Percentiles rank a stretch among this genome's conserved stretches.
These are phyloP conservation scores for Kwoniella bestiolae DNA, from an alignment of 768 basidiomycete genomes.

Conservation along the genomic window DNA sequence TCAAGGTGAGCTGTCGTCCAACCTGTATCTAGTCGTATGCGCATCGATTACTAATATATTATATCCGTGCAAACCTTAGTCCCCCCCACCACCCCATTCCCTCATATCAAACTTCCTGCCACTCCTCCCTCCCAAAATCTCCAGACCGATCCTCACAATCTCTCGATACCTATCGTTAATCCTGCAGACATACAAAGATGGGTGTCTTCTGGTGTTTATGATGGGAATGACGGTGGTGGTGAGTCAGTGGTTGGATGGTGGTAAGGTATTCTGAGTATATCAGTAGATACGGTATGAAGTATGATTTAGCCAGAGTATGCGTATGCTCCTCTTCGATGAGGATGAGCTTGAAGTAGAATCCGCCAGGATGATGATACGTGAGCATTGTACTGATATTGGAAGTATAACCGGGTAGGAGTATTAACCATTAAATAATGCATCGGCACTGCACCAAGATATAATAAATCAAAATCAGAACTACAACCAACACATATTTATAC, in stretches of 20 bases:
- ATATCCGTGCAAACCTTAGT: conserved; percentile 28
- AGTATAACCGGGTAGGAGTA: no score
- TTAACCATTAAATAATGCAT: no score
- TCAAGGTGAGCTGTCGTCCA: conserved; percentile 43
- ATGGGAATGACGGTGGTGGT: conserved; percentile 44
- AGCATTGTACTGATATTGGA: no score
- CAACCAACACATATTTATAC: no score
- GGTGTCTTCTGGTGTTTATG: conserved; percentile 50
- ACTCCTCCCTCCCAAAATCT: conserved; percentile 53
- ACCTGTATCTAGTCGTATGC: not conserved
- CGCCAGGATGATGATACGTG: no score
- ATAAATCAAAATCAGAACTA: no score
- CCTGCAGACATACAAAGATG: conserved; percentile 54
- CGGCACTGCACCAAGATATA: no score
- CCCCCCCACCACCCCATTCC: conserved; percentile 55
- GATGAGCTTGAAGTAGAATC: no score
- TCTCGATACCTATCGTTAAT: conserved; percentile 51
- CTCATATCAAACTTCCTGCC: conserved; percentile 55
- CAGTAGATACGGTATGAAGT: not conserved
- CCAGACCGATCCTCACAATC: conserved; percentile 50
- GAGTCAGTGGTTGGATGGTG: conserved; percentile 23
- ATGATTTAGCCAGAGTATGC: no score
- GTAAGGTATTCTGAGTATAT: conserved; percentile 2
- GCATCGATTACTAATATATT: conserved; percentile 4
- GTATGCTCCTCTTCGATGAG: no score